Evolutionary conservation across 768 basidiomycete species (phyloP), one percentile per base, ranked within the genome.

Genomic region (Auricularia cornea): DNA sequence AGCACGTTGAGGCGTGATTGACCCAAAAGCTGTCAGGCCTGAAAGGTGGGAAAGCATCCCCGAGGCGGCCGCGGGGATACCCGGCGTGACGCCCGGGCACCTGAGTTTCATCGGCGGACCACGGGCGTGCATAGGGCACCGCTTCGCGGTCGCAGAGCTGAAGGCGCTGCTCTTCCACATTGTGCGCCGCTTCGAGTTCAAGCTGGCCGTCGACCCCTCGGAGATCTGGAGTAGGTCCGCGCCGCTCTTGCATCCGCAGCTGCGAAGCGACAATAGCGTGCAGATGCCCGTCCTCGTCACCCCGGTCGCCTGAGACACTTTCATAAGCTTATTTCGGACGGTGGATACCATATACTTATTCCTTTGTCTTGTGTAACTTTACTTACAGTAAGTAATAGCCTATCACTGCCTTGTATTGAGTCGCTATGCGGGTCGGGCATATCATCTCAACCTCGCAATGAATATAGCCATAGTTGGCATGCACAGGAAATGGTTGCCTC

Each of bases 71-170:
- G 18, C 16, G 16, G 59, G 32, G 4, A 64, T 60, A 12, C 63
- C 63, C 20, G 63, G 59, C 26, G 28, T 64, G 3, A 40, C 18
- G 26, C 31, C 41, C 16, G 35, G 48, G 48, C 60, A 10, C 10
- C 41, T 64, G 23, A 60, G 38, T 6, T 52, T 64, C 48, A 56
- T 60, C 26, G 63, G 44, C n/a, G 63, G 63, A 20, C 63, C 63
- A 6, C 57, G 63, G 12, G 59, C 63, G 40, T 64, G 63, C 35
- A 64, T 64, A 38, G 63, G 63, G 28, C 54, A 32, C 26, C 41
- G 63, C 16, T 56, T 63, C 56, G 29, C 62, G 16, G 29, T 61
- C 32, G 30, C 35, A 3, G 56, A 54, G 63, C 52, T 56, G 44
- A 64, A 64, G 51, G 60, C 60, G 23, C 29, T 64, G 44, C 52